Evolutionary conservation across 305 asterid genomes (phyloP), one percentile per base, ranked within the genome.

Genomic region (Fraxinus latifolia): DNA sequence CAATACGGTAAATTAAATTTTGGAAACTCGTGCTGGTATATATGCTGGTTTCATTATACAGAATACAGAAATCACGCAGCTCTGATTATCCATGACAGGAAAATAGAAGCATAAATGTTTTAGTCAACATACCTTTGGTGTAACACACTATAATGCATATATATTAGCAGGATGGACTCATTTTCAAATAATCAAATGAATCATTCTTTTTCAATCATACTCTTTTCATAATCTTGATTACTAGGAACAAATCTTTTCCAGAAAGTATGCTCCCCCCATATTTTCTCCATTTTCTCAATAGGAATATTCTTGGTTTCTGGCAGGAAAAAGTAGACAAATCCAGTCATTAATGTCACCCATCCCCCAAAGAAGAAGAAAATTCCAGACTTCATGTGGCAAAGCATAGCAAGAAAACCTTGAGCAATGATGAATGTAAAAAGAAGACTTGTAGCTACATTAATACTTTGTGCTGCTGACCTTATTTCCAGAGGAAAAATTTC

Each of bases 241-340:
- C 29, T 17, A n/a, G 77, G 76, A 8, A 84, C 77, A 36, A 88
- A 53, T 58, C 78, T 85, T 34, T 80, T 84, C 91, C 93, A 90
- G 34, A 84, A 90, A 39, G 78, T 85, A 33, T 90, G 93, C 29
- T 83, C 86, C 1, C 75, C 79, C 89, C 90, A 90, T 0, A 88
- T 36, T 33, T 39, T 68, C 6, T 83, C 85, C 89, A 90, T 90
- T 53, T 68, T 72, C 44, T 90, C 91, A 1, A 90, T 87, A 1
- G 89, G 91, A 19, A 90, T 65, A n/a, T 82, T 82, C 84, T 88
- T 88, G 0, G 91, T 90, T 89, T 90, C 93, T 7, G 90, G 91
- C 80, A 90, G 14, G 19, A 90, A 77, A 53, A 85, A 71, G 74
- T 79, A 85, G 21, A 87, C 87, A 27, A 88, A 88, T 9, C 50